Percentiles rank a stretch among this genome's conserved stretches.
phyloP scores from a whole-genome alignment of 225 moss, liverwort and hornwort genomes.

The Sphagnum contortum region DNA sequence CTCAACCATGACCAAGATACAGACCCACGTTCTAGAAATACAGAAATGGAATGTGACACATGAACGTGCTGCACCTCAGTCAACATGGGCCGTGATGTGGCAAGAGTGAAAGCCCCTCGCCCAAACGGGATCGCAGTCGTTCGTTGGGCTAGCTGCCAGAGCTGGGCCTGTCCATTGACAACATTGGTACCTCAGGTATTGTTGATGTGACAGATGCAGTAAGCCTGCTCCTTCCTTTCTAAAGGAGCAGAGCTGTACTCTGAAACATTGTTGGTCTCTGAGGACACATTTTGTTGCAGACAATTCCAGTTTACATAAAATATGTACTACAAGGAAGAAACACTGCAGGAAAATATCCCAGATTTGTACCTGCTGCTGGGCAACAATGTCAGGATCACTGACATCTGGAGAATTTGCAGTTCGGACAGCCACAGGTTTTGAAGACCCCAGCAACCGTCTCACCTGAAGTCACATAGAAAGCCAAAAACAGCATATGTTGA shows the following conservation, averaged over 20 bases:
- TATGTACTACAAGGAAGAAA: background rate
- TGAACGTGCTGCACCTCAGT: conserved; percentile 35
- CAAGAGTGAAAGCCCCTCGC: conserved; percentile 90
- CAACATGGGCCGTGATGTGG: conserved; percentile 75
- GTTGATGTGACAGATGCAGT: too few species aligned
- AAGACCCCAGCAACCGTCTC: conserved; percentile 75
- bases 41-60: too few species aligned
- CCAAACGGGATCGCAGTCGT: conserved; percentile 94
- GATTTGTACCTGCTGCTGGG: conserved; percentile 64
- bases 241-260: too few species aligned
- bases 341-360: background rate
- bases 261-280: too few species aligned
- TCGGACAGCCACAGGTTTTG: conserved; percentile 83
- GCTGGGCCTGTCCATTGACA: conserved; percentile 36
- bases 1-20: background rate
- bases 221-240: too few species aligned
- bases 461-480: conserved; percentile 30
- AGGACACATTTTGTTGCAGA: too few species aligned
- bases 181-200: too few species aligned
- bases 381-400: conserved; percentile 93
- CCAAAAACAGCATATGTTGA: background rate
- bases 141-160: conserved; percentile 96
- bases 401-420: conserved; percentile 83
- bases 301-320: too few species aligned
- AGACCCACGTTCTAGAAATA: background rate